Conservation (phyloP, 805 yeast genomes). For the Kluyveromyces wickerhamii region DNA sequence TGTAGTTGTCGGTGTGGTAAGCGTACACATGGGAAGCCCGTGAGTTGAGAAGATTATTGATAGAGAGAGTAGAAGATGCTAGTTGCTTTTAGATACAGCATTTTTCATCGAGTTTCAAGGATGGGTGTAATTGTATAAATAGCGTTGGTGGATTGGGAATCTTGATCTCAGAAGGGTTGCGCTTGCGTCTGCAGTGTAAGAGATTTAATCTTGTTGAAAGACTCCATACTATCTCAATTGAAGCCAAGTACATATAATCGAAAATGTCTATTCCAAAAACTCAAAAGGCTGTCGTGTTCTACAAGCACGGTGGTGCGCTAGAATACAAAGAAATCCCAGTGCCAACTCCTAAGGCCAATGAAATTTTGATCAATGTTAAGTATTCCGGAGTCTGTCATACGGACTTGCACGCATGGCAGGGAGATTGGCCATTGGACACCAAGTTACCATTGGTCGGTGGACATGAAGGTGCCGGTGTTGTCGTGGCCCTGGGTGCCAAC, state of each 20-base stretch:
- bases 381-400: constrained; percentile 94
- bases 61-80: no score
- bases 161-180: no score
- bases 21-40: no score
- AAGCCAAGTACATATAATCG: neutral
- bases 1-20: no score
- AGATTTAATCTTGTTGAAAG: no score
- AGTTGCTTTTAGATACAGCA: no score
- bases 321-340: constrained; percentile 69
- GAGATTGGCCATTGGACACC: constrained; percentile 79
- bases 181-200: no score
- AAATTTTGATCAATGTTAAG: constrained; percentile 71
- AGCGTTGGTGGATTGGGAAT: no score
- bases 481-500: constrained; percentile 50
- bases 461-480: constrained; percentile 65
- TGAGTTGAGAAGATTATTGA: no score
- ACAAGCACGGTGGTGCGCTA: constrained; percentile 55
- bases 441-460: constrained; percentile 58
- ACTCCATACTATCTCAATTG: no score
- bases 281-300: constrained; percentile 66
- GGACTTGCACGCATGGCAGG: constrained; percentile 89
- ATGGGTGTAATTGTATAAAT: no score
- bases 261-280: constrained; percentile 46
- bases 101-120: no score
- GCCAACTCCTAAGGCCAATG: constrained; percentile 69